Evolutionary conservation across 1,284 basidiomycete species (phyloP), one percentile per base, ranked within the genome.

Genomic region (Marasmius sp.): DNA sequence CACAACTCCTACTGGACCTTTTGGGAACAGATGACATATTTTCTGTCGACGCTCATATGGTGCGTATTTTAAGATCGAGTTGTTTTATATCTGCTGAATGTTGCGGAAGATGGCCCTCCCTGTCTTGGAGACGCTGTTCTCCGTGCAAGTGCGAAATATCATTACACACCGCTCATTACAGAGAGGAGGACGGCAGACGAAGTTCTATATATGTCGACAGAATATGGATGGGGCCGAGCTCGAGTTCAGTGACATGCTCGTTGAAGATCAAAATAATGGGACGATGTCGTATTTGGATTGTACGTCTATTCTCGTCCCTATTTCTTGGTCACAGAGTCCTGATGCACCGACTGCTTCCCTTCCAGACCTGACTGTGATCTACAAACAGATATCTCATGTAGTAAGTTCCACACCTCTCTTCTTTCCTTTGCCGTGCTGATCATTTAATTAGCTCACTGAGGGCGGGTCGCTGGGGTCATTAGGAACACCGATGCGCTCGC

Each of bases 251-350:
- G 97, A 99, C 78, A 93, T 97, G 88, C 81, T 99, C 14, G 88
- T 98, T 12, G 97, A 99, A 78, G 97, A 99, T 77, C 88, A 92
- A 73, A 99, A 99, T 75, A 98, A 98, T 70, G 96, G 94, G 51
- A 92, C 92, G 0, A 87, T 97, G 86, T 88, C 90, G 1, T 95
- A 95, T 75, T 75, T 89, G 6, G 93, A 96, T 72, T 94, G 94
- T 95, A 70, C 72, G 89, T 82, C 58, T 43, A 18, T 39, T 54
- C 41, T 20, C 18, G 45, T 38, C 36, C 43, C 33, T 51, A 45
- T 37, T 57, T 3, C n/a, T 12, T 51, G 27, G 27, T 27, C 27
- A 27, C 27, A 27, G 14, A 16, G 50, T 20, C 8, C 8, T 48
- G 55, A 34, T 16, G 9, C 11, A 37, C 41, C 22, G 18, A 18